A percentile compares a stretch with the other conserved stretches of the same genome.
Conservation (phyloP, 768 basidiomycete species). For the Lactifluus hygrophoroides region DNA sequence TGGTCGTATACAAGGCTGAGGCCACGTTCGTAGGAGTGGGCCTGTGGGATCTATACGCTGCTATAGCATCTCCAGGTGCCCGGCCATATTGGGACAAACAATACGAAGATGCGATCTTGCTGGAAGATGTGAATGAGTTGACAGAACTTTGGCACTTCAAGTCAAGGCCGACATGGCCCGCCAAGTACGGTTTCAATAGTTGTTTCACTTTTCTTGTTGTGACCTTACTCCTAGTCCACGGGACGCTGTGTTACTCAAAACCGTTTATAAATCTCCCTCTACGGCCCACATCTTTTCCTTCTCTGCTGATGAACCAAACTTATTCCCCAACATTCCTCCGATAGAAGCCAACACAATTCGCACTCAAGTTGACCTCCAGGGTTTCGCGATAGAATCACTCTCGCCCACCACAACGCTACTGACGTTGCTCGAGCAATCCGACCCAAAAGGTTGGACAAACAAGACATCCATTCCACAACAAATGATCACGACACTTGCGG, state of each 20-base stretch:
- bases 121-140: constrained; percentile 86
- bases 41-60: constrained; percentile 89
- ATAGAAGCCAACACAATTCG: constrained; percentile 75
- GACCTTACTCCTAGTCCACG: constrained; percentile 50
- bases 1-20: constrained; percentile 93
- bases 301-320: constrained; percentile 80
- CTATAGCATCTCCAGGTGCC: constrained; percentile 80
- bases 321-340: constrained; percentile 68
- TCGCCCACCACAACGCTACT: constrained; percentile 93
- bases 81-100: constrained; percentile 82
- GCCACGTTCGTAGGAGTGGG: constrained; percentile 95
- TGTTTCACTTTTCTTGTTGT: constrained; percentile 16
- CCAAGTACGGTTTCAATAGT: constrained; percentile 50
- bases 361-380: constrained; percentile 95
- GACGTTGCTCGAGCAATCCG: constrained; percentile 91
- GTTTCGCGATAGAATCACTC: constrained; percentile 93
- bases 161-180: constrained; percentile 88
- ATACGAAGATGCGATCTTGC: constrained; percentile 73
- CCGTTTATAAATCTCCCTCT: constrained; percentile 93
- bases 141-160: constrained; percentile 93
- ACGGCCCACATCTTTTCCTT: constrained; percentile 94
- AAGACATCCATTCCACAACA: constrained; percentile 91
- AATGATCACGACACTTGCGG: constrained; percentile 83
- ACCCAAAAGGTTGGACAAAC: constrained; percentile 95
- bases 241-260: constrained; percentile 85